phyloP scores from a whole-genome alignment of 352 stramenopile species.

The Phytopythium delawarense region DNA sequence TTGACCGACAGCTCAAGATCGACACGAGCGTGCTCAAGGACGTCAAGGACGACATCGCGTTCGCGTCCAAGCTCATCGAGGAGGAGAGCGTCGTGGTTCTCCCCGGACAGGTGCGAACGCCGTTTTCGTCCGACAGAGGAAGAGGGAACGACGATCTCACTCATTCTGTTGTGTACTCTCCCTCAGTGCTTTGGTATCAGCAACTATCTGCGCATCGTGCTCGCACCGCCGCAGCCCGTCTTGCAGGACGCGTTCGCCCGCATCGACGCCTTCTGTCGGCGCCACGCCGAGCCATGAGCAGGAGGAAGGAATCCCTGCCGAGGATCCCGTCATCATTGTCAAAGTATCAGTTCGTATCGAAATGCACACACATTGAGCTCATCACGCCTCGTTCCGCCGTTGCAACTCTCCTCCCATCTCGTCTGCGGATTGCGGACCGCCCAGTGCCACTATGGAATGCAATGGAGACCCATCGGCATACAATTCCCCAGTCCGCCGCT shows the following conservation, averaged over 20 bases:
- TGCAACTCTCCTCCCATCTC: not conserved
- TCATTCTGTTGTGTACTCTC: no score
- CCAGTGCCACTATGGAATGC: not conserved
- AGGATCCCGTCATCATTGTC: no score
- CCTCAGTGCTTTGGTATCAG: slow-evolving; percentile 23
- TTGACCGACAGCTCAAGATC: slow-evolving; percentile 42
- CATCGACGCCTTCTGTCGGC: slow-evolving; percentile 31
- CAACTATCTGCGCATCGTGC: slow-evolving; percentile 37
- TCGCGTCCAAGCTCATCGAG: slow-evolving; percentile 91
- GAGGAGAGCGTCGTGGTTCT: slow-evolving; percentile 96
- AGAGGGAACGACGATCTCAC: slow-evolving; percentile 9
- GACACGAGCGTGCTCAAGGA: slow-evolving; percentile 63
- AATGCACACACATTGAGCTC: no score
- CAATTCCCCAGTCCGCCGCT: not conserved
- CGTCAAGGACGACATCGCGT: slow-evolving; percentile 91
- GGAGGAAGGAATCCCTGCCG: no score
- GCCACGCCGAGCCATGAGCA: slow-evolving; percentile 10
- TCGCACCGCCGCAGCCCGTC: slow-evolving; percentile 28
- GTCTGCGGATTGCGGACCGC: not conserved
- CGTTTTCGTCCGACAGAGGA: not conserved
- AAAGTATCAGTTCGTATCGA: no score
- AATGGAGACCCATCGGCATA: not conserved
- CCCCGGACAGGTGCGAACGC: slow-evolving; percentile 65
- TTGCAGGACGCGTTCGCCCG: slow-evolving; percentile 31
- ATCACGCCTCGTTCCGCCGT: not conserved